Evolutionary conservation across 2,329 filamentous ascomycete genomes (phyloP).

Genomic region (Aaosphaeria pasadenensis): DNA sequence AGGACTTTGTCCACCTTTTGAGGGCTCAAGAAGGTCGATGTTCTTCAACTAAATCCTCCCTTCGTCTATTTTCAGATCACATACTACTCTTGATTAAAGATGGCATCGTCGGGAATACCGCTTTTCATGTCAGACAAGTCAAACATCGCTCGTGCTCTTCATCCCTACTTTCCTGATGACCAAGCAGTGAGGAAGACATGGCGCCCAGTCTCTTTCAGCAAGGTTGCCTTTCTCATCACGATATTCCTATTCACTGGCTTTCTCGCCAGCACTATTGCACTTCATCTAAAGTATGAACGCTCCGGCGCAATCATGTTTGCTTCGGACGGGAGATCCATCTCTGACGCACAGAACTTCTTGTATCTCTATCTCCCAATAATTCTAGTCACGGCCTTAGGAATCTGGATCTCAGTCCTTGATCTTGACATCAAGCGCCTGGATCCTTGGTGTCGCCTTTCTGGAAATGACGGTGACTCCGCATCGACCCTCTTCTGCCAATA

Average conservation of each 20-base stretch:
- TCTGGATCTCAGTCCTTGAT: constrained; percentile 60
- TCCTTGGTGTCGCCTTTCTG: constrained; percentile 38
- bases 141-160: background rate
- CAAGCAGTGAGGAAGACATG: background rate
- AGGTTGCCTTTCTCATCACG: background rate
- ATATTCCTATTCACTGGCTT: background rate
- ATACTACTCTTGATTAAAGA: background rate
- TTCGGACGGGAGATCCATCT: constrained; percentile 24
- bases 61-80: too few species aligned
- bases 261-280: background rate
- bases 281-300: background rate
- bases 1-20: too few species aligned
- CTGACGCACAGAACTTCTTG: constrained; percentile 42
- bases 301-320: background rate
- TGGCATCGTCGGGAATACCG: background rate
- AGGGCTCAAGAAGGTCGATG: too few species aligned
- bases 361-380: constrained; percentile 52
- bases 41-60: too few species aligned
- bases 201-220: background rate
- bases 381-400: constrained; percentile 53
- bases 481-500: background rate
- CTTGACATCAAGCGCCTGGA: constrained; percentile 58
- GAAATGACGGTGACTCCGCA: background rate
- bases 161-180: background rate
- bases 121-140: background rate